These are phyloP conservation scores for Massospora cicadina DNA, from an alignment of 371 early-diverging fungal genomes.

Conservation along the genomic window DNA sequence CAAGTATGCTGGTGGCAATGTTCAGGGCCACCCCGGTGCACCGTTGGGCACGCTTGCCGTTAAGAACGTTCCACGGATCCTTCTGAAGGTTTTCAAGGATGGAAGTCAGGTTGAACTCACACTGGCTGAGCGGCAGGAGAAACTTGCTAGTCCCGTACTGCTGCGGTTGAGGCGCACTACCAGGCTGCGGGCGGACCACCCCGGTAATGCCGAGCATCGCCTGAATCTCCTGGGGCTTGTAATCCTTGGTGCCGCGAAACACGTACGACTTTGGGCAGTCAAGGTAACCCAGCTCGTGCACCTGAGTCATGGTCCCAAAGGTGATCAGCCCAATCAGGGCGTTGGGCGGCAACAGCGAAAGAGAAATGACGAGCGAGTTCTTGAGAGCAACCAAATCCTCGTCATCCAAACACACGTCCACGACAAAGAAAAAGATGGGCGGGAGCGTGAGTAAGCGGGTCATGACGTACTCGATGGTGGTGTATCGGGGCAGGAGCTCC, in stretches of 20 bases:
- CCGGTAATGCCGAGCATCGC: conserved; percentile 78
- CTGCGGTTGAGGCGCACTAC: conserved; percentile 36
- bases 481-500: conserved; percentile 87
- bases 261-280: conserved; percentile 95
- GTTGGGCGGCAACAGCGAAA: conserved; percentile 83
- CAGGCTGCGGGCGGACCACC: conserved; percentile 29
- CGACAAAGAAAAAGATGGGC: conserved; percentile 94
- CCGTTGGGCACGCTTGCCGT: conserved; percentile 84
- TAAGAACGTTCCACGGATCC: conserved; percentile 98
- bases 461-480: conserved; percentile 95
- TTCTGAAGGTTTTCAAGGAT: conserved; percentile 89
- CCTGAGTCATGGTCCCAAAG: conserved; percentile 95
- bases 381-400: conserved; percentile 94
- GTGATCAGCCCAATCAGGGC: conserved; percentile 94
- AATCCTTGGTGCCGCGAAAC: conserved; percentile 96
- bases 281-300: conserved; percentile 85
- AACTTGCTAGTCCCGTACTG: conserved; percentile 48
- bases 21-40: conserved; percentile 97
- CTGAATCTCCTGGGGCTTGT: conserved; percentile 83
- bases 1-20: conserved; percentile 90
- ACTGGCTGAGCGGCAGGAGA: conserved; percentile 77
- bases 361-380: conserved; percentile 75
- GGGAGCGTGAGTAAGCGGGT: conserved; percentile 61
- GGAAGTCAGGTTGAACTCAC: conserved; percentile 85
- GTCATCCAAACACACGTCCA: conserved; percentile 91